Conservation (phyloP, 306 rosid species). For the Trichosanthes cucumerina region DNA sequence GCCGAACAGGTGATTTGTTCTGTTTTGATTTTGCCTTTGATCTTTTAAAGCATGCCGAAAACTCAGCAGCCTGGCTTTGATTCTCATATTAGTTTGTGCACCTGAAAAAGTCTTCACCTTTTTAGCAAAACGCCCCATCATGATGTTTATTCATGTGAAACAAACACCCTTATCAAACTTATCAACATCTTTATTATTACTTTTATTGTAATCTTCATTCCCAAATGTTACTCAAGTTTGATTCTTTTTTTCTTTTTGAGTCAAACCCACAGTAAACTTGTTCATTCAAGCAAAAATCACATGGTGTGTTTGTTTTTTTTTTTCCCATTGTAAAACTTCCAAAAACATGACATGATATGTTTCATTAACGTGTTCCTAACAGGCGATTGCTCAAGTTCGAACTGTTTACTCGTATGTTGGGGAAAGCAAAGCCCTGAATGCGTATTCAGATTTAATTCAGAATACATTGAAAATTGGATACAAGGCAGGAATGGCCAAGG, state of each 20-base stretch:
- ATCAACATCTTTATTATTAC: constrained; percentile 15
- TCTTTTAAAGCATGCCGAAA: neutral
- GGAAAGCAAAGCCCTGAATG: constrained; percentile 87
- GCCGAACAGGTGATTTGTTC: constrained; percentile 72
- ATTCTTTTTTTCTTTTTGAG: neutral
- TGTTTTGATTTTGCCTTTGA: neutral
- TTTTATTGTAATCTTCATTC: neutral
- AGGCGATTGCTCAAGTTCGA: constrained; percentile 94
- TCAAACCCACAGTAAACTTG: neutral
- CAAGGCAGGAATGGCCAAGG: constrained; percentile 99
- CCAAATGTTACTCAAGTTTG: neutral
- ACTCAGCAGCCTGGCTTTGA: neutral
- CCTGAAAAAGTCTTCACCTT: neutral
- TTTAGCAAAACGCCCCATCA: neutral
- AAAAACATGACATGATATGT: neutral
- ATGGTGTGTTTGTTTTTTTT: neutral
- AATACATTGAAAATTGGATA: constrained; percentile 89
- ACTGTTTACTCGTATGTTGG: constrained; percentile 95
- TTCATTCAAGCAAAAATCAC: neutral
- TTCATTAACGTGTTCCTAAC: neutral
- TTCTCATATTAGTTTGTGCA: constrained; percentile 19
- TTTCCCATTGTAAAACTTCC: neutral
- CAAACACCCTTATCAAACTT: constrained; percentile 9
- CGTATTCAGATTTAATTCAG: constrained; percentile 92
- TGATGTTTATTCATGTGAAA: constrained; percentile 32